Evolutionary conservation across 768 basidiomycete genomes (phyloP).

Genomic region (Trametes villosa): DNA sequence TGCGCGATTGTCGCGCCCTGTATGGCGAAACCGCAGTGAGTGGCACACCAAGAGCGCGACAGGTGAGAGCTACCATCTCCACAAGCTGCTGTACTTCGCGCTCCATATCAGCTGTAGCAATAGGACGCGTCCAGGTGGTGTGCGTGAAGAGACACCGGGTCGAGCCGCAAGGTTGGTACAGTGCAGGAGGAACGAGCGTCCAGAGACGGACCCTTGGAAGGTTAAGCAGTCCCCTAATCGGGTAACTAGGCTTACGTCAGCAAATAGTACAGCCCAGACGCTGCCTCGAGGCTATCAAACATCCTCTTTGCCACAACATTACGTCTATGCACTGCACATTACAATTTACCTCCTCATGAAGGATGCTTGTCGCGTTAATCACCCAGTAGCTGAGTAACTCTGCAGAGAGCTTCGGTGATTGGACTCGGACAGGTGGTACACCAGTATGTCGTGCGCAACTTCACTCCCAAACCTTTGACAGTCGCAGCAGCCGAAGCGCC

Average conservation of each 20-base stretch:
- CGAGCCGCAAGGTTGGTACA: background rate
- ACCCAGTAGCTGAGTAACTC: too few species aligned
- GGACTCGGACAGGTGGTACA: too few species aligned
- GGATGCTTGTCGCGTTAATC: too few species aligned
- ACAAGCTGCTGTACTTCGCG: constrained; percentile 40
- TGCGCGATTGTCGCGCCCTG: constrained; percentile 85
- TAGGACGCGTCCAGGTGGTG: background rate
- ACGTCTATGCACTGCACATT: background rate
- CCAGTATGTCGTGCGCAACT: too few species aligned
- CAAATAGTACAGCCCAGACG: background rate
- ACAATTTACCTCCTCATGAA: background rate
- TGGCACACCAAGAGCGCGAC: background rate
- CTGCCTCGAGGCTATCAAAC: constrained; percentile 23
- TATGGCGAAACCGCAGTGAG: background rate
- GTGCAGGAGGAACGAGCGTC: background rate
- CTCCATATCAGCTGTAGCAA: constrained; percentile 33
- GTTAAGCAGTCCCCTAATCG: background rate
- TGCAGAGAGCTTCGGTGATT: too few species aligned
- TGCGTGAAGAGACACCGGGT: background rate
- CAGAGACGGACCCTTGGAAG: background rate
- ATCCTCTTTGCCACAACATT: background rate
- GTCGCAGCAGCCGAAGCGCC: too few species aligned
- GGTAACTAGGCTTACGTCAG: constrained; percentile 10
- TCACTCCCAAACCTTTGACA: too few species aligned
- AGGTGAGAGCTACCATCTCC: constrained; percentile 35